Conservation (phyloP, 2,329 filamentous ascomycete genomes). For the Epicoccum nigrum region DNA sequence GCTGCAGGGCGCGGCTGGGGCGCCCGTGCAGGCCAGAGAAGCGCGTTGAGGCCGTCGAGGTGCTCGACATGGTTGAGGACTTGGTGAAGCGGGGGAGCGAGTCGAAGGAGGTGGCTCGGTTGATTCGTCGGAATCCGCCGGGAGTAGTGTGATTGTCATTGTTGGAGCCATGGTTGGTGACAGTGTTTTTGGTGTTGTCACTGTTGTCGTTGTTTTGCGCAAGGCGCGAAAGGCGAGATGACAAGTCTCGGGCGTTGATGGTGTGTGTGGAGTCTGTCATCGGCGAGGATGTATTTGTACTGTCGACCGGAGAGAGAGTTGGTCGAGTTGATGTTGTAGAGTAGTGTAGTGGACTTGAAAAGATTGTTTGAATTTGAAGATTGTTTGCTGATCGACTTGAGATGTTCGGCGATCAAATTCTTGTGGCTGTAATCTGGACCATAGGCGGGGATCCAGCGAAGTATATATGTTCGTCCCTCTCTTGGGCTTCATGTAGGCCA, state of each 20-base stretch:
- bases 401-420: not conserved
- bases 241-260: conserved; percentile 37
- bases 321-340: conserved; percentile 1
- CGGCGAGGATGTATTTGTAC: conserved; percentile 21
- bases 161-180: conserved; percentile 10
- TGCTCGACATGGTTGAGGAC: conserved; percentile 36
- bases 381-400: not conserved
- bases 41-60: conserved; percentile 18
- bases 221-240: conserved; percentile 28
- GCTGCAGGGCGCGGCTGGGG: conserved; percentile 22
- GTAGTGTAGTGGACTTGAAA: no score
- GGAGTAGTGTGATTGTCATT: conserved; percentile 21
- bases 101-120: conserved; percentile 40
- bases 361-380: not conserved
- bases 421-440: conserved; percentile 9
- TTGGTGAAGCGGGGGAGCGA: conserved; percentile 34
- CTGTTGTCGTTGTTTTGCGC: conserved; percentile 18
- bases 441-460: not conserved
- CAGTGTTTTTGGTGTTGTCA: no score
- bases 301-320: not conserved
- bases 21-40: conserved; percentile 21
- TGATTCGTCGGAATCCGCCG: conserved; percentile 24
- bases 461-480: conserved; percentile 12
- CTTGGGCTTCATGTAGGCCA: not conserved
- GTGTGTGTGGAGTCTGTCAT: conserved; percentile 39